Evolutionary conservation across 768 basidiomycete genomes (phyloP), one percentile per base, ranked within the genome.

Genomic region (Roridomyces roridus): DNA sequence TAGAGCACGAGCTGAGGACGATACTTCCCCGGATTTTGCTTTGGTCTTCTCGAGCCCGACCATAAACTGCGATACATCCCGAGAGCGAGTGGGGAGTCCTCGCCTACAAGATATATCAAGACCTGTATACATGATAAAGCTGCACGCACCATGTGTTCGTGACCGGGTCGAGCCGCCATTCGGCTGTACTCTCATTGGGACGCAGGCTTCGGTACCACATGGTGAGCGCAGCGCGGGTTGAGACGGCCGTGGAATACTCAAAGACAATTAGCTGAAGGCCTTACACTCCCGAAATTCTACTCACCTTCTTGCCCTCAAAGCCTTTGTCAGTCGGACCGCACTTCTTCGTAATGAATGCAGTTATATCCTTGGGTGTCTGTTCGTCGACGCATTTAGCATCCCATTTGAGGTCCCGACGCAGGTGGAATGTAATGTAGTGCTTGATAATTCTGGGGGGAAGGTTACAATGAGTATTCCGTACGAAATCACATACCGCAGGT

Each of bases 21-120:
- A 67, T 42, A 64, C 55, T 56, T 67, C 61, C 12, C 65, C 63
- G 7, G 48, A 39, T 28, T 46, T 48, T 3, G 60, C 63, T 39
- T 66, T 66, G 8, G 50, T 59, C 51, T 64, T 64, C 54, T 66
- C 65, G n/a, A 66, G 60, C 11, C 65, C 65, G 17, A 59, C 55
- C 66, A 67, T 67, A 40, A 63, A 67, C 25, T 60, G 47, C 4
- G 64, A 63, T 14, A 65, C 66, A 20, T 46, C 31, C 9, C 40
- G 55, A 6, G 63, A 60, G 8, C 57, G 46, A 3, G 57, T 64
- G 3, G 65, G 65, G 9, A 65, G 56, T 21, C 65, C 65, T n/a
- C n/a, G n/a, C n/a, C n/a, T n/a, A n/a, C n/a, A n/a, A n/a, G n/a
- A n/a, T n/a, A n/a, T n/a, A n/a, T n/a, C n/a, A n/a, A n/a, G n/a